Percentiles rank a stretch among this genome's conserved stretches.
phyloP scores from a whole-genome alignment of 129 eudicot genomes.

The Lactuca sativa region DNA sequence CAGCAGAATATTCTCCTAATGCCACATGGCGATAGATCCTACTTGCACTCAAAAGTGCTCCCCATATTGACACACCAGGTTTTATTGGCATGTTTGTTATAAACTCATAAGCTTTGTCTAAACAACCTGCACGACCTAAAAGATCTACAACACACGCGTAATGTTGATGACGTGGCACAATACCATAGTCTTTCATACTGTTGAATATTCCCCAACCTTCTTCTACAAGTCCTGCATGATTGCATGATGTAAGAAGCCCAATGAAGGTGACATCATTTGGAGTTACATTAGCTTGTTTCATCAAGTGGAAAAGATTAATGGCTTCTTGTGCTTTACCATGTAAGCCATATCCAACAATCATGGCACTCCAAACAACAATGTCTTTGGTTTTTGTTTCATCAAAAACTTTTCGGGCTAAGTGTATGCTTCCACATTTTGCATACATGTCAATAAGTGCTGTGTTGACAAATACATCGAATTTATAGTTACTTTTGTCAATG shows the following conservation, averaged over 20 bases:
- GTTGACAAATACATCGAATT: conserved; percentile 42
- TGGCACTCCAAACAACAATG: conserved; percentile 82
- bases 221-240: conserved; percentile 74
- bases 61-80: conserved; percentile 79
- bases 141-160: conserved; percentile 77
- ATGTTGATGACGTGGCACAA: conserved; percentile 71
- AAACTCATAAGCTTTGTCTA: conserved; percentile 59
- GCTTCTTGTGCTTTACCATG: conserved; percentile 73
- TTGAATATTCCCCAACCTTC: conserved; percentile 63
- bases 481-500: conserved; percentile 33
- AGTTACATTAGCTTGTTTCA: conserved; percentile 44
- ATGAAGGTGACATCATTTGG: conserved; percentile 82
- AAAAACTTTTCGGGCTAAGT: conserved; percentile 61
- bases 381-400: conserved; percentile 47
- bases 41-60: conserved; percentile 77
- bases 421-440: conserved; percentile 78
- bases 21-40: conserved; percentile 65
- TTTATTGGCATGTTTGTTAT: conserved; percentile 55
- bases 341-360: conserved; percentile 77
- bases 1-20: conserved; percentile 78
- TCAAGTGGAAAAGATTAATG: conserved; percentile 51
- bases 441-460: conserved; percentile 90
- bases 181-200: conserved; percentile 51
- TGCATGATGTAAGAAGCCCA: conserved; percentile 80
- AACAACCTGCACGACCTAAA: conserved; percentile 79